Evolutionary conservation across 2,329 filamentous ascomycete species (phyloP).

Genomic region (Neonectria hederae): DNA sequence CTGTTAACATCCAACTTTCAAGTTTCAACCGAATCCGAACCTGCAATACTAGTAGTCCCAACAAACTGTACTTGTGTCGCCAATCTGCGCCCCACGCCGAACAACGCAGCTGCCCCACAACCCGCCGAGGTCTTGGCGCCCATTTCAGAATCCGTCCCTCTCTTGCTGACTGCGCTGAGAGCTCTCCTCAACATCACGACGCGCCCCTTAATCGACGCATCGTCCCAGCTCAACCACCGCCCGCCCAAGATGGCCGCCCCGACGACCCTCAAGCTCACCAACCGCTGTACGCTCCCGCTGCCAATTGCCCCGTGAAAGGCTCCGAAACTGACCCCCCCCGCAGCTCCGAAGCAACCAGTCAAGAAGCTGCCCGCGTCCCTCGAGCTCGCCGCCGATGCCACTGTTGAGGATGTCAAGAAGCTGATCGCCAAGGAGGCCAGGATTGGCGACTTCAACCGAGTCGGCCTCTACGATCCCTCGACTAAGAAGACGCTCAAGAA

Average conservation of each 20-base stretch:
- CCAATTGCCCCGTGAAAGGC: neutral
- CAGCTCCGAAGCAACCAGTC: constrained; percentile 61
- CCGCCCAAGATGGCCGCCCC: constrained; percentile 43
- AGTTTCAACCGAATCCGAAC: neutral
- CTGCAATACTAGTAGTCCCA: neutral
- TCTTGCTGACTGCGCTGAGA: neutral
- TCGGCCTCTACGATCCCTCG: constrained; percentile 69
- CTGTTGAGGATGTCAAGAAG: constrained; percentile 69
- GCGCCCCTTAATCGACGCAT: neutral
- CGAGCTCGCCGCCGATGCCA: constrained; percentile 60
- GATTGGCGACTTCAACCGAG: constrained; percentile 67
- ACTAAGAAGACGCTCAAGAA: constrained; percentile 72
- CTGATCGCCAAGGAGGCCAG: constrained; percentile 61
- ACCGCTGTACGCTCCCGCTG: constrained; percentile 46
- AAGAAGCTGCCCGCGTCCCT: constrained; percentile 63
- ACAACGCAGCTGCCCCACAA: constrained; percentile 1
- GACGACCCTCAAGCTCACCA: constrained; percentile 55
- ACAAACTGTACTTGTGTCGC: neutral
- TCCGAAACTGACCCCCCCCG: constrained; percentile 5
- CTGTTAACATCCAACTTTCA: neutral
- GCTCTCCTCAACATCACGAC: constrained; percentile 8
- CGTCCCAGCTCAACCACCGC: constrained; percentile 9
- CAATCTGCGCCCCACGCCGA: neutral
- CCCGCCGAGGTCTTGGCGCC: constrained; percentile 13
- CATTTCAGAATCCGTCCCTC: constrained; percentile 6